phyloP scores from a whole-genome alignment of 2,329 filamentous ascomycete genomes.

The Penicillium sp. region DNA sequence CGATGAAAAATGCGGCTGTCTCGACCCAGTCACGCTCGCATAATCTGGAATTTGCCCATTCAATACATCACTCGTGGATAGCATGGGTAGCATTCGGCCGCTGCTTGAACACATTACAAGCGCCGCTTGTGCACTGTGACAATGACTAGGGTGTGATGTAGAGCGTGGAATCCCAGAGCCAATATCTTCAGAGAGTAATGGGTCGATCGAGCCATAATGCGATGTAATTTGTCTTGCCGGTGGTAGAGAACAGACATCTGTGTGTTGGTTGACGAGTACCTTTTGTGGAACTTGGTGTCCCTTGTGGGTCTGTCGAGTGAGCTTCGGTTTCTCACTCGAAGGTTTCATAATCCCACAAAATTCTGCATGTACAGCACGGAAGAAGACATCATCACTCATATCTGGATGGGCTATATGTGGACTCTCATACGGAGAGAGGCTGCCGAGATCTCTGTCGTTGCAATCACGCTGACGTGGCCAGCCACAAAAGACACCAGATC shows the following conservation, averaged over 20 bases:
- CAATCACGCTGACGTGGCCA: not conserved
- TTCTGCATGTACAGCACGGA: not conserved
- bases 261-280: not conserved
- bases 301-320: not conserved
- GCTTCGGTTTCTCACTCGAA: not conserved
- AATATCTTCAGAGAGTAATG: not conserved
- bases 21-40: not conserved
- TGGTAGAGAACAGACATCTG: not conserved
- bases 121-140: not conserved
- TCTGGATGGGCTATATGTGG: not conserved
- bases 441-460: not conserved
- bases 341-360: not conserved
- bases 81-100: not conserved
- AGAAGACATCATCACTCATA: not conserved
- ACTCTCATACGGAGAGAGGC: not conserved
- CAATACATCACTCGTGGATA: too few species aligned
- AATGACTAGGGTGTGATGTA: not conserved
- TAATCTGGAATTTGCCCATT: not conserved
- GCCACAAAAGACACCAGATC: not conserved
- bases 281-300: not conserved
- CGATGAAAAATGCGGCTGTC: not conserved
- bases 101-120: not conserved
- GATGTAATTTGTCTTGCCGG: not conserved
- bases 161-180: not conserved
- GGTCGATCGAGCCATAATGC: not conserved